These are phyloP conservation scores for Picochlorum sp. DNA, from an alignment of 139 green algal genomes.

Conservation along the genomic window DNA sequence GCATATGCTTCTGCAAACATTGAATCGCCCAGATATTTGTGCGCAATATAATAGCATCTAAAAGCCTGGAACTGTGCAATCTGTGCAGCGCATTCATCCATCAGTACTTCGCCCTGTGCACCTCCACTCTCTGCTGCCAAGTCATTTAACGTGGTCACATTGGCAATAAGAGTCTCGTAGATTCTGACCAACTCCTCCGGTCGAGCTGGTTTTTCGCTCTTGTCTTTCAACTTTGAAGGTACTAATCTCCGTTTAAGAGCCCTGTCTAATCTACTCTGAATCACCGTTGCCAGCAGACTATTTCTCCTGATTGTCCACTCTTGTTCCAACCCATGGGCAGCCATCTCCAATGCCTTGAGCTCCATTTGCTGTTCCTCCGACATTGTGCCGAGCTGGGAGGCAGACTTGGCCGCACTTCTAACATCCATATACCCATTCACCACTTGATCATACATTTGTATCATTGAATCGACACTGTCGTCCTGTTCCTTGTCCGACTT, in stretches of 20 bases:
- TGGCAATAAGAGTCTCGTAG: conserved; percentile 35
- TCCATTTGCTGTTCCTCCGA: conserved; percentile 14
- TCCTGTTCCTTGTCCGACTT: neutral
- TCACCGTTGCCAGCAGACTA: conserved; percentile 17
- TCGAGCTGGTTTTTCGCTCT: conserved; percentile 31
- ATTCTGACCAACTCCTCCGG: conserved; percentile 60
- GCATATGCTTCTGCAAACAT: conserved; percentile 48
- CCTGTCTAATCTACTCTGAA: conserved; percentile 20
- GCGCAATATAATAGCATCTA: conserved; percentile 45
- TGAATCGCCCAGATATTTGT: conserved; percentile 35
- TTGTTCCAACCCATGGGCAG: conserved; percentile 48
- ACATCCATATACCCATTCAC: conserved; percentile 37
- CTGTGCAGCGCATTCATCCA: conserved; percentile 39
- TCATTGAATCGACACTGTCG: conserved; percentile 26
- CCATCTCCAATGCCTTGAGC: conserved; percentile 18
- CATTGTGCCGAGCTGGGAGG: conserved; percentile 15
- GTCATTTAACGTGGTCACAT: conserved; percentile 49
- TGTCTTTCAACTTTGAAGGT: conserved; percentile 13
- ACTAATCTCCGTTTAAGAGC: conserved; percentile 18
- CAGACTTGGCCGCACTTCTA: conserved; percentile 6
- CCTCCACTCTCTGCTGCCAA: conserved; percentile 45
- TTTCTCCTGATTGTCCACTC: conserved; percentile 37
- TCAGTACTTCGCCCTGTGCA: conserved; percentile 42
- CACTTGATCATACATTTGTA: conserved; percentile 54
- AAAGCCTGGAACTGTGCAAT: conserved; percentile 33